phyloP scores from a whole-genome alignment of 306 rosid genomes.

The Trichosanthes truncata region DNA sequence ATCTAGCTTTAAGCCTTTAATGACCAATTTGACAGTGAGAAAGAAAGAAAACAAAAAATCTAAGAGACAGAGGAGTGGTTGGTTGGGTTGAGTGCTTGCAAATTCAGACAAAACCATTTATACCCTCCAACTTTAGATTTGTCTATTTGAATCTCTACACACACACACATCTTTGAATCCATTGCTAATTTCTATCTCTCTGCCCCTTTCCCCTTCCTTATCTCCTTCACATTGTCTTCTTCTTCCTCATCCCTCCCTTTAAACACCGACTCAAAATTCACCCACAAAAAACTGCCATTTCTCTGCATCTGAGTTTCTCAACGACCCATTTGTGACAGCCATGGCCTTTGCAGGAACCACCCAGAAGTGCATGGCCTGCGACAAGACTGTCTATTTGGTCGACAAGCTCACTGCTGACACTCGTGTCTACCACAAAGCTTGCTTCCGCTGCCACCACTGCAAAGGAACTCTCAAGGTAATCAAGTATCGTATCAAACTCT shows the following conservation, averaged over 20 bases:
- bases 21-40: background rate
- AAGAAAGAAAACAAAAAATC: background rate
- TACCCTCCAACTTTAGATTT: background rate
- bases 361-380: conserved; percentile 99
- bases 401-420: conserved; percentile 93
- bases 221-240: conserved; percentile 7
- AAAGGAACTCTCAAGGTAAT: conserved; percentile 95
- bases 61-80: background rate
- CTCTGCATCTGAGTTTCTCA: background rate
- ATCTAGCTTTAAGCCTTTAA: too few relatives aligned
- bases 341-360: conserved; percentile 99
- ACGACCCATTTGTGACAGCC: background rate
- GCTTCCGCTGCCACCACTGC: conserved; percentile 98
- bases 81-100: background rate
- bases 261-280: background rate
- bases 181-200: background rate
- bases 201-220: conserved; percentile 1
- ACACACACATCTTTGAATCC: background rate
- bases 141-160: background rate
- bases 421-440: conserved; percentile 86
- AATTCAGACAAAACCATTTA: background rate
- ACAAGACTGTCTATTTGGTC: conserved; percentile 88
- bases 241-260: background rate
- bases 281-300: background rate
- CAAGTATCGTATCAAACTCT: background rate